Base-by-base conservation (phyloP, 1,139 yeast species). In the Yamadazyma atlantica region DNA sequence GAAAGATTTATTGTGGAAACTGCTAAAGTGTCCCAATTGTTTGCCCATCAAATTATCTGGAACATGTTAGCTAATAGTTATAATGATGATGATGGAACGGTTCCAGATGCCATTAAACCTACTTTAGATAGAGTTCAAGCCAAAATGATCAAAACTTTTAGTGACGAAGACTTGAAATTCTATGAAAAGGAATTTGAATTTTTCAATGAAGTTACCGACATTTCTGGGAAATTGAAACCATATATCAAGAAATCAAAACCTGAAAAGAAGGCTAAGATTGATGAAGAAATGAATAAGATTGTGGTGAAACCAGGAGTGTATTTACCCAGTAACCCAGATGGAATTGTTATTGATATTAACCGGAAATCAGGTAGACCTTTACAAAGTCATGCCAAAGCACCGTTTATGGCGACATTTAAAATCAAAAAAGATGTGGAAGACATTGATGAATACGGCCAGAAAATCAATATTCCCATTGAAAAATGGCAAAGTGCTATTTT, bases 11-110 rank as follows among this genome's bases (percentile, higher is more conserved):
- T 94, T 48, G 64, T 92, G 42, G 97, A 92, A 57, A 88, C 97
- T 0, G 97, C 96, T 3, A 83, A 85, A 54, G 86, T 89, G 16
- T 84, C 95, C 26, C 95, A 86, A 52, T 69, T 90, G 45, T 94
- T 94, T 69, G 90, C 97, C 0, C 99, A 94, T 61, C 99, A 94
- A 62, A 90, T 94, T 48, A 88, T 94, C 44, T 94, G 99, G 99
- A 94, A 94, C 55, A 88, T 94, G 85, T 66, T 85, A 53, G 98
- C 99, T 1, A 94, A 94, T 58, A 79, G 92, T 46, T 92, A 77
- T 60, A 85, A 83, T 51, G 98, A 88, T 57, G 97, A 92, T 54
- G 95, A 88, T 19, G 82, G 85, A 1, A 69, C 77, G 0, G 73
- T 75, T 4, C 96, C 96, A 4, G 97, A 92, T 62, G 69, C 78